Conservation (phyloP, 768 basidiomycete species). For the Termitomyces sp. region DNA sequence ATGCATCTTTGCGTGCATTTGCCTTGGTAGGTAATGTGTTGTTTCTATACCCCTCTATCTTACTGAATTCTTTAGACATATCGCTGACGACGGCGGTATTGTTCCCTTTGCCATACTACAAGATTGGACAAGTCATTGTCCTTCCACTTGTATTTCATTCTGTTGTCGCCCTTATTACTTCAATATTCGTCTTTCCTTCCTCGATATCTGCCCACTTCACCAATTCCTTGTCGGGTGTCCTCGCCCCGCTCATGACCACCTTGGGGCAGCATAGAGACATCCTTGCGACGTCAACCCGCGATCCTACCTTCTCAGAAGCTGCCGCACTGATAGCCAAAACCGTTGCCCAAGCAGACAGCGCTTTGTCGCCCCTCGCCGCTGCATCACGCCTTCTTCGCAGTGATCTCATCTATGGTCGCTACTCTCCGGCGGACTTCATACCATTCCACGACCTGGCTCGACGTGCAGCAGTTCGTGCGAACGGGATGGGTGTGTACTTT, state of each 20-base stretch:
- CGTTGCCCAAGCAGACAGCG: constrained; percentile 41
- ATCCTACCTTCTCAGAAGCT: constrained; percentile 32
- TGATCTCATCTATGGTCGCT: constrained; percentile 60
- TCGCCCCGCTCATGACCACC: constrained; percentile 43
- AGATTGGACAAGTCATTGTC: constrained; percentile 47
- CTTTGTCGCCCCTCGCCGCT: constrained; percentile 49
- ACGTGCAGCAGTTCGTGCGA: constrained; percentile 51
- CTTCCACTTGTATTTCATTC: constrained; percentile 60
- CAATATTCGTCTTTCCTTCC: constrained; percentile 57
- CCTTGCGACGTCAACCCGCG: constrained; percentile 40
- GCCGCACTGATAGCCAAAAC: constrained; percentile 26
- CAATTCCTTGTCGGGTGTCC: constrained; percentile 39
- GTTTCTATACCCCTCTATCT: not conserved
- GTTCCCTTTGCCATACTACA: constrained; percentile 65
- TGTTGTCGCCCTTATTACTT: constrained; percentile 47
- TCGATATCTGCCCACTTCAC: constrained; percentile 62
- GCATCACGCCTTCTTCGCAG: constrained; percentile 48
- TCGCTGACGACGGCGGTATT: constrained; percentile 52
- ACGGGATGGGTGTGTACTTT: constrained; percentile 64
- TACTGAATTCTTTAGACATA: constrained; percentile 41
- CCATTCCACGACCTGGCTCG: constrained; percentile 47
- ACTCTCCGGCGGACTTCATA: constrained; percentile 53
- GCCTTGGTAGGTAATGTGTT: constrained; percentile 39
- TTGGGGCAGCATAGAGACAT: constrained; percentile 44
- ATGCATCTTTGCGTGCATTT: constrained; percentile 55